These are phyloP conservation scores for Hygrophoropsis aurantiaca DNA, from an alignment of 768 basidiomycete genomes.

Conservation along the genomic window DNA sequence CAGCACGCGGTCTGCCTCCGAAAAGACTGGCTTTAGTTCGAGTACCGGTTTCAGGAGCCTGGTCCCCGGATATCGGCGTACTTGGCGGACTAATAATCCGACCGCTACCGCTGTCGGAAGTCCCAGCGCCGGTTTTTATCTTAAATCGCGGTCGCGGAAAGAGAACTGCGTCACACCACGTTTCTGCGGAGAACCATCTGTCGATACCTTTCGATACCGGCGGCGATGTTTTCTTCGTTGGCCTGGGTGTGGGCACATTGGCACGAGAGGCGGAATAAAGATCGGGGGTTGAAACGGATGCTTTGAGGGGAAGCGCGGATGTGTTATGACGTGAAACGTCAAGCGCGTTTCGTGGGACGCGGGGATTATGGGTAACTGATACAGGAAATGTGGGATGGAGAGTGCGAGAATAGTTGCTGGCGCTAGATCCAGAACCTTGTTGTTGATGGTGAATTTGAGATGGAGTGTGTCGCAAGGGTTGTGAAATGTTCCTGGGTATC, in stretches of 20 bases:
- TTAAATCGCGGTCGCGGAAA: conserved; percentile 76
- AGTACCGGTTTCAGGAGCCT: conserved; percentile 9
- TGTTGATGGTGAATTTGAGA: conserved; percentile 21
- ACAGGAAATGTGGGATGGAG: background rate
- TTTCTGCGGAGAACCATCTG: conserved; percentile 71
- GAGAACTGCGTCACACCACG: conserved; percentile 79
- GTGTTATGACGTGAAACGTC: conserved; percentile 26
- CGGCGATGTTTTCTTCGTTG: conserved; percentile 18
- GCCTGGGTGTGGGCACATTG: conserved; percentile 7
- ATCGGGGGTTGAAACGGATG: conserved; percentile 67
- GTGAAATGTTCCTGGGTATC: conserved; percentile 5
- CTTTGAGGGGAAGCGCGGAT: conserved; percentile 40
- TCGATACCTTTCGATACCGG: conserved; percentile 46
- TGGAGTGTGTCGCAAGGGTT: conserved; percentile 17
- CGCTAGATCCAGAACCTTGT: conserved; percentile 1
- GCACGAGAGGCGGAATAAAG: conserved; percentile 34
- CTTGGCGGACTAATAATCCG: conserved; percentile 51
- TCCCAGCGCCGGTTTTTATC: conserved; percentile 36
- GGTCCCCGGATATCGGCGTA: conserved; percentile 35
- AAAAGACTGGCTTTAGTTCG: background rate
- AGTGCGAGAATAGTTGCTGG: conserved; percentile 10
- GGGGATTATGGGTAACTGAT: background rate
- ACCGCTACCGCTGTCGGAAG: conserved; percentile 15
- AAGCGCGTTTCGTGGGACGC: conserved; percentile 27
- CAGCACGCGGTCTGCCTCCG: conserved; percentile 20